phyloP scores from a whole-genome alignment of 2,329 filamentous ascomycete genomes.

The Pleomassaria siparia region DNA sequence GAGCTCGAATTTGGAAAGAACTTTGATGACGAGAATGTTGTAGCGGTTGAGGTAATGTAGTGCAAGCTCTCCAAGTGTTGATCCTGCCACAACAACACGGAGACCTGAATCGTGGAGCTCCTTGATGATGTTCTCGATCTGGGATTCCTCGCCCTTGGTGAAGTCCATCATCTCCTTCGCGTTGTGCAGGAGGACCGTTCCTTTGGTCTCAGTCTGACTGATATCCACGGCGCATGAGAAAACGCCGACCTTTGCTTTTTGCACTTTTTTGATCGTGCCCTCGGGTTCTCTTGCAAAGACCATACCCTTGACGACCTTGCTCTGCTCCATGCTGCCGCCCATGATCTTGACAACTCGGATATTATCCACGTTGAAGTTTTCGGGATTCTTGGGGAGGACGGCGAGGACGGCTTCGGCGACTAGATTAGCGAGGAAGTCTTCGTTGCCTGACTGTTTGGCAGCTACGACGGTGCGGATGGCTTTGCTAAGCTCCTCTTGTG shows the following conservation, averaged over 20 bases:
- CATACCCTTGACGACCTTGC: conserved; percentile 94
- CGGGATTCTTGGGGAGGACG: conserved; percentile 91
- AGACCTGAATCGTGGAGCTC: conserved; percentile 93
- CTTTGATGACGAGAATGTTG: conserved; percentile 93
- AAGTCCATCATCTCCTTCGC: conserved; percentile 99
- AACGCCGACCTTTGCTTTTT: conserved; percentile 92
- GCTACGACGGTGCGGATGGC: conserved; percentile 93
- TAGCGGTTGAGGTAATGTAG: conserved; percentile 98
- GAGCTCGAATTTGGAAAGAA: conserved; percentile 97
- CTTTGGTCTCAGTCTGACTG: conserved; percentile 97
- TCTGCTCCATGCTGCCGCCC: conserved; percentile 94
- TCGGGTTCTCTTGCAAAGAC: conserved; percentile 97
- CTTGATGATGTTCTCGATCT: conserved; percentile 90
- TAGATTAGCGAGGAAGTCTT: conserved; percentile 82
- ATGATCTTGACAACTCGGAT: conserved; percentile 99
- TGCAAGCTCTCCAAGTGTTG: conserved; percentile 92
- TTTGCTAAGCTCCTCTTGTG: conserved; percentile 84
- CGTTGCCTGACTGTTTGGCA: conserved; percentile 93
- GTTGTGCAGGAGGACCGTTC: conserved; percentile 93
- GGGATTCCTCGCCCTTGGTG: conserved; percentile 91
- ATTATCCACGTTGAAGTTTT: conserved; percentile 98
- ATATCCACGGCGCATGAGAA: conserved; percentile 95
- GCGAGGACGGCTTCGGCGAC: conserved; percentile 83
- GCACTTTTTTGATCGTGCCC: conserved; percentile 82
- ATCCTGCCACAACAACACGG: conserved; percentile 87